Conservation (phyloP, 768 basidiomycete species). For the Trametes maxima region DNA sequence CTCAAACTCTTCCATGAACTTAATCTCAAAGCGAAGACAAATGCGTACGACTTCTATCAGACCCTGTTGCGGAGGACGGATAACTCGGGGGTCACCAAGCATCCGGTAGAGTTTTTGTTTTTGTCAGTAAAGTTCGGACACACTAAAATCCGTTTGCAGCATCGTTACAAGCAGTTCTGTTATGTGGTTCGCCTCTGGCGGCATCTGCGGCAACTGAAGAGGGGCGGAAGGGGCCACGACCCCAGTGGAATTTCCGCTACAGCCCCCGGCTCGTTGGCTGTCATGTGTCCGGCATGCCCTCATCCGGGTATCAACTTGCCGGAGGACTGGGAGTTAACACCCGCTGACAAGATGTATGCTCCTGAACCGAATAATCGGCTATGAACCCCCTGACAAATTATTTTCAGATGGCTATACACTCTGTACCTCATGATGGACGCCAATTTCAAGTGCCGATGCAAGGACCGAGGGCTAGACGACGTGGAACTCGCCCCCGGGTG, state of each 20-base stretch:
- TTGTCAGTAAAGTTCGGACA: too few relatives aligned
- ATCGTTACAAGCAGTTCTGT: background rate
- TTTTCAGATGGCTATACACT: background rate
- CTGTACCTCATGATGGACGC: too few relatives aligned
- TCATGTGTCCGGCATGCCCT: background rate
- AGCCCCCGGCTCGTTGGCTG: constrained; percentile 1
- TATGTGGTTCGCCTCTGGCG: background rate
- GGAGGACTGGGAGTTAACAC: background rate
- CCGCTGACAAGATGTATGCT: background rate
- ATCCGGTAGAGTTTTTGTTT: background rate
- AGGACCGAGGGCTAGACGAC: background rate
- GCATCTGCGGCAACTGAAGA: background rate
- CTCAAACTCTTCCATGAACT: background rate
- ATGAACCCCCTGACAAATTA: background rate
- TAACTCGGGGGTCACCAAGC: background rate
- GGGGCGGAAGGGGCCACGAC: background rate
- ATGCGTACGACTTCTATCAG: background rate
- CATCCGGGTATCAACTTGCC: background rate
- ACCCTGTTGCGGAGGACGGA: background rate
- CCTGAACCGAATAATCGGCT: background rate
- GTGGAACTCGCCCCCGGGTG: background rate
- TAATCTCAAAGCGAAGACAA: background rate
- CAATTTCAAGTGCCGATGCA: background rate
- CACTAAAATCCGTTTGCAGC: too few relatives aligned
- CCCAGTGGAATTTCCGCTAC: background rate